Evolutionary conservation across 2,329 filamentous ascomycete genomes (phyloP).

Genomic region (Xylariaceae sp.): DNA sequence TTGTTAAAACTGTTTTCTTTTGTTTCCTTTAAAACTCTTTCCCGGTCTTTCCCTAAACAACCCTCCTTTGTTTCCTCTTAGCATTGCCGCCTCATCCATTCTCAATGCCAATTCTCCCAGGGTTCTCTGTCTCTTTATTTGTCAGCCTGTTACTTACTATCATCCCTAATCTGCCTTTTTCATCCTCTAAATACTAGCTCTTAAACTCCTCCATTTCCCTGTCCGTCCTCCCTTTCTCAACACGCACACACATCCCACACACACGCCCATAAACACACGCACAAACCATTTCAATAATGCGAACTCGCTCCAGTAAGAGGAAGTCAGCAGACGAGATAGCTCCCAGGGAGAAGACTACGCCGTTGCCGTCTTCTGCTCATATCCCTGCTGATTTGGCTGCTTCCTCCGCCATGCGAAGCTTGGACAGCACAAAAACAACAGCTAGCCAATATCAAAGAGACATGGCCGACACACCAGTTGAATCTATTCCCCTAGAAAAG

Average conservation of each 20-base stretch:
- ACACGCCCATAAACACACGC: conserved; percentile 5
- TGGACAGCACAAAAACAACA: not conserved
- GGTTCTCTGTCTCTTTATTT: not conserved
- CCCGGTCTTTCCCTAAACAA: not conserved
- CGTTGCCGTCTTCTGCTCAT: not conserved
- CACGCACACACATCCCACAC: not conserved
- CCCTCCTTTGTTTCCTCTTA: not conserved
- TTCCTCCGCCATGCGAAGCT: not conserved
- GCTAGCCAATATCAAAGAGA: conserved; percentile 1
- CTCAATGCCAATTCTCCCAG: not conserved
- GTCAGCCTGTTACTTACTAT: no score
- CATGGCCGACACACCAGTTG: conserved; percentile 1
- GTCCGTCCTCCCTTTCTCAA: not conserved
- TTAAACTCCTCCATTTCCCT: no score
- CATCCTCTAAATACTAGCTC: no score
- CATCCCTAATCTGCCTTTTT: not conserved
- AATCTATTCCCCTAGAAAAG: not conserved
- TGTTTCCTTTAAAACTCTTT: not conserved
- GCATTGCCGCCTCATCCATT: not conserved
- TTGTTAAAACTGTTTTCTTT: not conserved
- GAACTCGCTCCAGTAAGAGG: not conserved
- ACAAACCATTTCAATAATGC: not conserved
- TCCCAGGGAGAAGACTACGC: conserved; percentile 6
- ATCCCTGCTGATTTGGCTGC: not conserved
- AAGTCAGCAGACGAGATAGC: not conserved